Evolutionary conservation across 2,329 filamentous ascomycete genomes (phyloP).

Genomic region (Trichoderma semiorbis): DNA sequence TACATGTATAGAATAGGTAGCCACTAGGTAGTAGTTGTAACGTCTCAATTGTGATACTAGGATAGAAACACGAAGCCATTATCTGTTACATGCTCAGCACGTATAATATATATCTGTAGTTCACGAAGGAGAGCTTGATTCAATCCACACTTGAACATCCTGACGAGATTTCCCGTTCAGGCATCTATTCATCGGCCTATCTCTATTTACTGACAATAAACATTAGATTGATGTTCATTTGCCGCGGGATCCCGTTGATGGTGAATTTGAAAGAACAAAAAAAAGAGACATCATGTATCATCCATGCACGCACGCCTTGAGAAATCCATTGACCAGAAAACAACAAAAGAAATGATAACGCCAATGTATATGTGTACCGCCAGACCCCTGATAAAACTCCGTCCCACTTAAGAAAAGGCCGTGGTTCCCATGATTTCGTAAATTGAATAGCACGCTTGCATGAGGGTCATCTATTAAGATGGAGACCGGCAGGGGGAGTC

Average conservation of each 20-base stretch:
- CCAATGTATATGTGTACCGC: constrained; percentile 3
- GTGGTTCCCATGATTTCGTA: constrained; percentile 14
- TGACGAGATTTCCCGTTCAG: neutral
- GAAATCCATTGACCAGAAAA: neutral
- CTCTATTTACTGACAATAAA: neutral
- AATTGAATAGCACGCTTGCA: constrained; percentile 7
- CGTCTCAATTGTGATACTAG: neutral
- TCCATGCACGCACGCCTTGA: neutral
- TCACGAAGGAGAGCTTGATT: neutral
- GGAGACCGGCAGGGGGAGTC: neutral
- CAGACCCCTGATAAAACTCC: constrained; percentile 6
- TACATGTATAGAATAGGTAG: neutral
- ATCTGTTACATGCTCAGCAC: neutral
- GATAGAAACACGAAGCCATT: neutral
- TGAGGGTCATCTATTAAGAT: neutral
- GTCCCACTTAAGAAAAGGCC: constrained; percentile 3
- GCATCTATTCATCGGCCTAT: constrained; percentile 6
- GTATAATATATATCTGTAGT: neutral
- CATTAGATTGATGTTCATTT: neutral
- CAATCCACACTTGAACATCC: neutral
- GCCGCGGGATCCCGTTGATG: neutral
- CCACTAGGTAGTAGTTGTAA: neutral
- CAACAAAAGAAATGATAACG: neutral
- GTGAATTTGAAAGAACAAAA: neutral
- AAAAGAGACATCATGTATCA: neutral